A percentile compares a stretch with the other conserved stretches of the same genome.
phyloP scores from a whole-genome alignment of 495 filamentous ascomycete genomes.

The Neurospora tetrasperma region DNA sequence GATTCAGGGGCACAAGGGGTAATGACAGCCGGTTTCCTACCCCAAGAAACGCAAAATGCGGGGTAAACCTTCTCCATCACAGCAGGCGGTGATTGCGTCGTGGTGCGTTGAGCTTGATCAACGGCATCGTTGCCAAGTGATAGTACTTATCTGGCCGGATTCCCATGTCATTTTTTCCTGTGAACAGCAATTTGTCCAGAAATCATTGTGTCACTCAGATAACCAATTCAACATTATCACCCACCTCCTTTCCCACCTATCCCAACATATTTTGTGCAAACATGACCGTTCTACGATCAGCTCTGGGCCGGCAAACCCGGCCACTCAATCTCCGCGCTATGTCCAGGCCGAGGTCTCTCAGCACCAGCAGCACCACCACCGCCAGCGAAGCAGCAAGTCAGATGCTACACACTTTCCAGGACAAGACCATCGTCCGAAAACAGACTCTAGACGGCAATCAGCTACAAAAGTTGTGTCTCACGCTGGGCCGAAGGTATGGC shows the following conservation, averaged over 20 bases:
- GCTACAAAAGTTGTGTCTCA: conserved; percentile 44
- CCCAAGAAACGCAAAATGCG: neutral
- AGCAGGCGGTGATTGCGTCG: neutral
- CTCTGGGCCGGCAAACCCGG: neutral
- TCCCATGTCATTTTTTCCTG: neutral
- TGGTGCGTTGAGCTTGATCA: neutral
- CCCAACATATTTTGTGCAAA: neutral
- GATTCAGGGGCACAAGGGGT: neutral
- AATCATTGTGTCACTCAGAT: neutral
- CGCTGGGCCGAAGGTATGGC: conserved; percentile 34
- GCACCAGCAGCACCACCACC: neutral
- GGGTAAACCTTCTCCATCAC: neutral
- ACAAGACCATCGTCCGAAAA: conserved; percentile 21
- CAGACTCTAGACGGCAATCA: conserved; percentile 50
- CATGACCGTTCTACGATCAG: neutral
- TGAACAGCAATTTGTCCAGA: neutral
- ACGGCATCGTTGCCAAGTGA: neutral
- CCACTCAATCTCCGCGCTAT: neutral
- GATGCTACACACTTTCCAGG: conserved; percentile 1
- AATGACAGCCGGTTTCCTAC: neutral
- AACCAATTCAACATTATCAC: neutral
- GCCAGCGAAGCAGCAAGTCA: conserved; percentile 5
- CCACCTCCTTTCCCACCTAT: neutral
- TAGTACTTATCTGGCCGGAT: neutral
- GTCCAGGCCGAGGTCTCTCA: neutral